Evolutionary conservation across 108 stramenopile genomes (phyloP).

Genomic region (Mediolabrus comicus): DNA sequence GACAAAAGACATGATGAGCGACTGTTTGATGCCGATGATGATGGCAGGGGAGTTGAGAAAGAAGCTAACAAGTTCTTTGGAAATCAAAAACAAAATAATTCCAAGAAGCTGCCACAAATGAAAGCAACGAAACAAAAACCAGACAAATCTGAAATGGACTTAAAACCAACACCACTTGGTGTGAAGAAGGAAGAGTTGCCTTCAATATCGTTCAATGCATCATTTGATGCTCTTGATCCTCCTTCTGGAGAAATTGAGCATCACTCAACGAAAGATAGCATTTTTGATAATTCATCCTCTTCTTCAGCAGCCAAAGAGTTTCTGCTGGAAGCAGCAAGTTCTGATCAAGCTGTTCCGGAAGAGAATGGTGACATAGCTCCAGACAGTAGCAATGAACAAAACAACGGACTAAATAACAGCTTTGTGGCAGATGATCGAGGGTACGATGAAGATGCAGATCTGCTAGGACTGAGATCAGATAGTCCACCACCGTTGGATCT

Average conservation of each 20-base stretch:
- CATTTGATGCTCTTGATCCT: constrained; percentile 27
- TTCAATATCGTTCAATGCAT: constrained; percentile 11
- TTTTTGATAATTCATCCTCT: neutral
- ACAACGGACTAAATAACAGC: constrained; percentile 6
- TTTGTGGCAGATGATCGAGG: constrained; percentile 29
- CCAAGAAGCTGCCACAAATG: neutral
- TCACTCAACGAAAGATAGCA: neutral
- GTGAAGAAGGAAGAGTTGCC: neutral
- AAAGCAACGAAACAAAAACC: neutral
- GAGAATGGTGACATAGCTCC: neutral
- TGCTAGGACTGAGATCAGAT: constrained; percentile 41
- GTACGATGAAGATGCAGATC: constrained; percentile 44
- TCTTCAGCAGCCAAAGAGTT: neutral
- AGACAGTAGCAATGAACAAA: neutral
- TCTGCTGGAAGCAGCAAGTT: neutral
- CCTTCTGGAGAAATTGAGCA: neutral
- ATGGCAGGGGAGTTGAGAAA: constrained; percentile 18
- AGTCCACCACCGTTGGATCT: constrained; percentile 46
- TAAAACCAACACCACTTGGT: neutral
- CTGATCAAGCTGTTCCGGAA: neutral
- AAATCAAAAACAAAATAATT: neutral
- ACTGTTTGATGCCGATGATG: constrained; percentile 39
- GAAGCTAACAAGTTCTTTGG: constrained; percentile 39
- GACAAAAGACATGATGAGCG: constrained; percentile 38
- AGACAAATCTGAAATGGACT: neutral